Evolutionary conservation across 108 stramenopile species (phyloP).

Genomic region (Fragilariopsis cylindrus): DNA sequence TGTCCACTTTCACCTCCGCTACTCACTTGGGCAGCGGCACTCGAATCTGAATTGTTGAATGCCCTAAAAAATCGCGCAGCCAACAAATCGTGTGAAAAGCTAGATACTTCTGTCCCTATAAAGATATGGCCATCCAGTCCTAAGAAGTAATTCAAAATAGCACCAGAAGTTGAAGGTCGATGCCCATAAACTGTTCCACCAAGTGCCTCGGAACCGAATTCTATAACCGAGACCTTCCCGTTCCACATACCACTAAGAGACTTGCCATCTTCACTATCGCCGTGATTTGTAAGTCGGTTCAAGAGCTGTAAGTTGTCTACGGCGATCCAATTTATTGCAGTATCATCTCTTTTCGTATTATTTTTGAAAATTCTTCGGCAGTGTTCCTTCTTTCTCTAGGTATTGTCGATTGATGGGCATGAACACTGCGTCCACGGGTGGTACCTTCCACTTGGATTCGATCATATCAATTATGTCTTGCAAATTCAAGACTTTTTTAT

Average conservation of each 20-base stretch:
- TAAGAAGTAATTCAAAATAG: constrained; percentile 33
- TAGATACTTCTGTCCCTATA: constrained; percentile 36
- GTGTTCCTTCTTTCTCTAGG: constrained; percentile 12
- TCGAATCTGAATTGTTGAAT: too few species aligned
- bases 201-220: constrained; percentile 27
- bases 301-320: constrained; percentile 23
- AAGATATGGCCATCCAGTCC: constrained; percentile 17
- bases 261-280: neutral
- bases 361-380: neutral
- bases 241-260: constrained; percentile 21
- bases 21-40: neutral
- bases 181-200: constrained; percentile 14
- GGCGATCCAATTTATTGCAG: constrained; percentile 17
- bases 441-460: constrained; percentile 13
- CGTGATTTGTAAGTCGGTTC: neutral
- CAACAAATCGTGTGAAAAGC: constrained; percentile 23
- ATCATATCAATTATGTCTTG: constrained; percentile 25
- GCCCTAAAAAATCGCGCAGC: constrained; percentile 29
- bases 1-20: neutral
- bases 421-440: constrained; percentile 22
- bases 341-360: neutral
- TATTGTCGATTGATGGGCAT: constrained; percentile 32
- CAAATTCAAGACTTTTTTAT: constrained; percentile 28
- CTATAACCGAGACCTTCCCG: constrained; percentile 27
- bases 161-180: constrained; percentile 14